Evolutionary conservation across 192 early-diverging fungal species (phyloP), one percentile per base, ranked within the genome.

Genomic region (Geosiphon pyriformis): DNA sequence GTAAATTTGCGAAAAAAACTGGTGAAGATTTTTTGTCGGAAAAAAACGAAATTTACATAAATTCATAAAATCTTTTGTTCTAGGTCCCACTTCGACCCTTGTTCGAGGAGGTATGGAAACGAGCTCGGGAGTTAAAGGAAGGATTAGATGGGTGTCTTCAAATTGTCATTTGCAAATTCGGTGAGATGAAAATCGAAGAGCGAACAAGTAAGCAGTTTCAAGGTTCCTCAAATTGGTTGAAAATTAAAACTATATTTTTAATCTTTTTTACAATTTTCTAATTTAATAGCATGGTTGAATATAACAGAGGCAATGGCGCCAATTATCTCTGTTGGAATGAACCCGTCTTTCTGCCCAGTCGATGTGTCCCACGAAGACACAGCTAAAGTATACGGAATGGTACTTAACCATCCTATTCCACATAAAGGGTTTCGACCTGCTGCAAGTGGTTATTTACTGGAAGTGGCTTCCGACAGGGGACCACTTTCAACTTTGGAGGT

Each of bases 131-230:
- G 30, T 63, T 81, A 51, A 66, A 76, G 30, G 65, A 70, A 26
- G 62, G 74, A 29, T 69, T 77, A 27, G 78, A 72, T 2, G 78
- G 76, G 33, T 33, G 37, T 18, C 80, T 77, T 77, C 77, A 77
- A 29, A 76, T 75, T 46, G 77, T 81, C 8, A 71, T 83, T 48
- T 74, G 76, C 47, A 83, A 83, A 56, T 59, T 83, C 1, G 82
- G 82, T 1, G 18, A 12, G 23, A 29, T 55, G 53, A 23, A 20
- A 12, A 2, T 22, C 11, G 53, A 55, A 23, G 27, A 55, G 12
- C 12, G 22, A 55, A 29, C 12, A 23, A 55, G 22, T 4, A 4
- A 2, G 2, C 53, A n/a, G n/a, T n/a, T n/a, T n/a, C n/a, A n/a
- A n/a, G n/a, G n/a, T n/a, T n/a, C n/a, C n/a, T n/a, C n/a, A n/a